Conservation (phyloP, 208 protist genomes). For the Trypanosomatidae sp. region DNA sequence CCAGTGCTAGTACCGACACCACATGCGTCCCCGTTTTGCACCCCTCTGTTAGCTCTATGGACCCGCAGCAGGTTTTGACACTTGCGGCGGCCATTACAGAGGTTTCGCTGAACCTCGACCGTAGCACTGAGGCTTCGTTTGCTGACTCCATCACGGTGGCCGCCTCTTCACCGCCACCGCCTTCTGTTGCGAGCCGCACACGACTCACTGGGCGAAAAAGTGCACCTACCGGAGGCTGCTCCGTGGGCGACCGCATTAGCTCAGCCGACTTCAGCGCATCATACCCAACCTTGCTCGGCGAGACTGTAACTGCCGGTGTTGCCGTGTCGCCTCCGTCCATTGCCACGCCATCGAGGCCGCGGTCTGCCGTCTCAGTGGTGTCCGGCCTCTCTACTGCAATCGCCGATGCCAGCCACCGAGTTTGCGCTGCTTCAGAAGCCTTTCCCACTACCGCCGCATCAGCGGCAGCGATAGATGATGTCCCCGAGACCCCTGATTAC, state of each 20-base stretch:
- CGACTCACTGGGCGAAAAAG: slow-evolving; percentile 15
- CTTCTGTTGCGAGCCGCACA: not conserved
- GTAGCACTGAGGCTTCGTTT: slow-evolving; percentile 4
- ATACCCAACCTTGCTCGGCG: slow-evolving; percentile 1
- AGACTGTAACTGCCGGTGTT: not conserved
- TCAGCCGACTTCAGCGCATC: slow-evolving; percentile 9
- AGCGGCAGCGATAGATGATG: not conserved
- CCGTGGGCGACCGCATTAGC: slow-evolving; percentile 8
- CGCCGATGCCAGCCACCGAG: not conserved
- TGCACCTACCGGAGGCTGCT: slow-evolving; percentile 1
- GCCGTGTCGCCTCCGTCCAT: slow-evolving; percentile 5
- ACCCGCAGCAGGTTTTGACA: slow-evolving; percentile 24
- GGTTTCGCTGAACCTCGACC: slow-evolving; percentile 17
- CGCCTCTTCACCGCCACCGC: not conserved
- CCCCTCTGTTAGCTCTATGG: slow-evolving; percentile 7
- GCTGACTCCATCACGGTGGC: not conserved
- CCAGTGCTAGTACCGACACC: not conserved
- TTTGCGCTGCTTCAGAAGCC: not conserved
- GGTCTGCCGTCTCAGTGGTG: not conserved
- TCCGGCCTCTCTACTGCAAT: slow-evolving; percentile 2
- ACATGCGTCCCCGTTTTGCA: slow-evolving; percentile 3
- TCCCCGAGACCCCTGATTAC: not conserved
- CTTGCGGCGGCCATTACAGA: slow-evolving; percentile 52
- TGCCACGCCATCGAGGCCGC: slow-evolving; percentile 12
- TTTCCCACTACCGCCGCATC: not conserved